phyloP scores from a whole-genome alignment of 768 basidiomycete species.

The Termitomyces sp. region DNA sequence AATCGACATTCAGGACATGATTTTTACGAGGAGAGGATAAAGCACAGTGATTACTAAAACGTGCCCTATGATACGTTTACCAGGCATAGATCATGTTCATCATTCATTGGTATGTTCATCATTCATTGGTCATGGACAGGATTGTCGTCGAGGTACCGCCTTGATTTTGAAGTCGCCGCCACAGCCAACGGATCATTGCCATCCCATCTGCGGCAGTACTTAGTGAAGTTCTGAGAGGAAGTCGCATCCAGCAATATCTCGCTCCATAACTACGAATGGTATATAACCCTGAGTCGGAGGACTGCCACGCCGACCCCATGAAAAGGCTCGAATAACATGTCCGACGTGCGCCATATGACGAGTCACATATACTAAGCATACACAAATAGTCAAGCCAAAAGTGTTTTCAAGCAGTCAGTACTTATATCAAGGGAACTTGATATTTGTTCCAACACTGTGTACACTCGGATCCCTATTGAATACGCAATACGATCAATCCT shows the following conservation, averaged over 20 bases:
- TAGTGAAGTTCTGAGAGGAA: neutral
- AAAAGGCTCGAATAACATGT: no score
- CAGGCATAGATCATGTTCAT: neutral
- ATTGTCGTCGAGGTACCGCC: neutral
- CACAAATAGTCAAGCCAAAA: no score
- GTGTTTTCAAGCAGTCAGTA: no score
- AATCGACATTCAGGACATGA: neutral
- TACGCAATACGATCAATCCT: no score
- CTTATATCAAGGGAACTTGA: no score
- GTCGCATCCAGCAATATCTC: neutral
- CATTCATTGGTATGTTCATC: neutral
- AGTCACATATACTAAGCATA: no score
- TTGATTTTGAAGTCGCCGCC: neutral
- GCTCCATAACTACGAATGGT: neutral
- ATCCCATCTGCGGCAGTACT: neutral
- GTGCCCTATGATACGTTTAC: neutral
- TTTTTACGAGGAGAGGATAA: neutral
- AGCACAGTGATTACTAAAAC: neutral
- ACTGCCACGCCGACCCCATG: no score
- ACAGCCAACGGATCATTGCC: neutral
- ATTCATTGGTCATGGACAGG: neutral
- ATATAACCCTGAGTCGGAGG: neutral
- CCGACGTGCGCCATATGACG: no score
- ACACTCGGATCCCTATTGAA: no score
- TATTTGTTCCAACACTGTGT: no score